These are phyloP conservation scores for Tetrahymena thermophila DNA, from an alignment of 73 alveolate genomes.

Conservation along the genomic window DNA sequence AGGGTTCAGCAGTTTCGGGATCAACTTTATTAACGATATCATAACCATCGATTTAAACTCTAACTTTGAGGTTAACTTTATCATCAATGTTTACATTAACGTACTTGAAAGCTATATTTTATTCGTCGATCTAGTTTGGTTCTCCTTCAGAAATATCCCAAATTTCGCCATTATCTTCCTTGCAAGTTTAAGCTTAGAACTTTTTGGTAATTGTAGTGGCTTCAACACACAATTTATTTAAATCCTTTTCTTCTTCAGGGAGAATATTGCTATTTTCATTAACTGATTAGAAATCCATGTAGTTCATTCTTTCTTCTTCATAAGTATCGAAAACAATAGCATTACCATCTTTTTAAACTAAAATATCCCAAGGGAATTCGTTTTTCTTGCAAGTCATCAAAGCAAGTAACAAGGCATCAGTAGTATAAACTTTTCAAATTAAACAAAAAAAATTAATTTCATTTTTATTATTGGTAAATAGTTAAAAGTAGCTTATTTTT, in stretches of 20 bases:
- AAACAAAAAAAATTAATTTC: not conserved
- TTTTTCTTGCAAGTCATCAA: not conserved
- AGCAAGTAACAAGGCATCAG: not conserved
- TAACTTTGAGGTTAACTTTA: not conserved
- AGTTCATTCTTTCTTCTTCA: conserved; percentile 1
- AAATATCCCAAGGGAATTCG: not conserved
- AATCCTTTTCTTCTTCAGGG: not conserved
- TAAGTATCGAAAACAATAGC: not conserved
- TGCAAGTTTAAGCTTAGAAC: not conserved
- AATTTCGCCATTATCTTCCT: not conserved
- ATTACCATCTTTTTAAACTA: not conserved
- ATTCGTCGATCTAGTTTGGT: not conserved
- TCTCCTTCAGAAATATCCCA: not conserved
- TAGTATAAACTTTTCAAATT: not conserved
- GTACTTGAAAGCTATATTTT: not conserved
- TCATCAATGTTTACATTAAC: not conserved
- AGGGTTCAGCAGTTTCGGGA: not conserved
- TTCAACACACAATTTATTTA: not conserved
- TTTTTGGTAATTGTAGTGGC: not conserved
- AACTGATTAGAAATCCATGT: not conserved
- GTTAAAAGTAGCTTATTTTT: not conserved
- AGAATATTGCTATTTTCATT: not conserved
- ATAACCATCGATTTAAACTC: not conserved
- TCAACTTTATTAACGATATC: not conserved
- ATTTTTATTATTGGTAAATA: not conserved